Percentiles rank a stretch among this genome's conserved stretches.
These are phyloP conservation scores for Scheffersomyces lignosus DNA, from an alignment of 805 yeast species.

Conservation along the genomic window DNA sequence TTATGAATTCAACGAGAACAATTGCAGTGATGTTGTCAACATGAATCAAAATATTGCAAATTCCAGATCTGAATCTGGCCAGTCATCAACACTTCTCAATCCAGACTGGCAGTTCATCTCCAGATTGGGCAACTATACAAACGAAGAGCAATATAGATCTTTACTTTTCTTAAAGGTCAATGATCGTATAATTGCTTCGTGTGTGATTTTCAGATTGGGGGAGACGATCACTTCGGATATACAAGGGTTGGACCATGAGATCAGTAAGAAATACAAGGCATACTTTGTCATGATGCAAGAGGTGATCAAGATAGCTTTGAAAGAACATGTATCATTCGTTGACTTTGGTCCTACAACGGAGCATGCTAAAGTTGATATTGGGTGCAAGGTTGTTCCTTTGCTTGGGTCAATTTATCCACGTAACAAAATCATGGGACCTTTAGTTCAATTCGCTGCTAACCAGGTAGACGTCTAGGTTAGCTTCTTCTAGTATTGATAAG, in stretches of 20 bases:
- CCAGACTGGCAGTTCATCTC: slow-evolving; percentile 32
- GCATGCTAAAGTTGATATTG: slow-evolving; percentile 43
- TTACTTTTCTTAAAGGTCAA: slow-evolving; percentile 38
- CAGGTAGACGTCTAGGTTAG: no score
- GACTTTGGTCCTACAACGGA: slow-evolving; percentile 49
- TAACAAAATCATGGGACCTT: no score
- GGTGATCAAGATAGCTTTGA: slow-evolving; percentile 40
- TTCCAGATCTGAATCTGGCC: slow-evolving; percentile 35
- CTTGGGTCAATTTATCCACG: no score
- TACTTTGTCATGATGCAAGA: slow-evolving; percentile 50
- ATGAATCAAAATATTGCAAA: slow-evolving; percentile 42
- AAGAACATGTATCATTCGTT: slow-evolving; percentile 36
- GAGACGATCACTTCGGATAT: slow-evolving; percentile 46
- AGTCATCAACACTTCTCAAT: slow-evolving; percentile 34
- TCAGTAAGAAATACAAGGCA: slow-evolving; percentile 38
- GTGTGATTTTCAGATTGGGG: slow-evolving; percentile 42
- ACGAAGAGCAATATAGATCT: slow-evolving; percentile 25
- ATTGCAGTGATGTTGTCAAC: slow-evolving; percentile 29
- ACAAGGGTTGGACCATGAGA: slow-evolving; percentile 44
- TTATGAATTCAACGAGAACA: slow-evolving; percentile 26
- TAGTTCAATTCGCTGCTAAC: no score
- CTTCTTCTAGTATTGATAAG: no score
- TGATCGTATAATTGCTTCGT: slow-evolving; percentile 38
- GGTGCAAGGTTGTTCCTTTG: slow-evolving; percentile 35
- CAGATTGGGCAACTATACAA: slow-evolving; percentile 23